Conservation (phyloP, 1,139 yeast species). For the Eremothecium coryli region DNA sequence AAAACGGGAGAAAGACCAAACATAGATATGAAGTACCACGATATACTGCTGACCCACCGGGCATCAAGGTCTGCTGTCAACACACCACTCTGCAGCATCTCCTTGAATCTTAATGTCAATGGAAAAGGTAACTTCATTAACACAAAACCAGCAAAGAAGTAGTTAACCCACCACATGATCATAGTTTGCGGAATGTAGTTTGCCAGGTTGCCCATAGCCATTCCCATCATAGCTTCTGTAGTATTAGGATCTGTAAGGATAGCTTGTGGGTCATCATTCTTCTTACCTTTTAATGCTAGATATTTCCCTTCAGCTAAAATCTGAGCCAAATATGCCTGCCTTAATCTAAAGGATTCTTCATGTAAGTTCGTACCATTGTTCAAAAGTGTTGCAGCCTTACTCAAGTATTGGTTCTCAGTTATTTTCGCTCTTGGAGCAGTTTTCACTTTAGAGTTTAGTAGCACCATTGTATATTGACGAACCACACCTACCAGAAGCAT, state of each 20-base stretch:
- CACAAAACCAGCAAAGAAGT: slow-evolving; percentile 86
- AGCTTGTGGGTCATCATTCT: slow-evolving; percentile 43
- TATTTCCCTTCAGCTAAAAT: slow-evolving; percentile 25
- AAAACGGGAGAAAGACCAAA: slow-evolving; percentile 79
- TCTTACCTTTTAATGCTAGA: slow-evolving; percentile 31
- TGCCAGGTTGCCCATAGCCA: slow-evolving; percentile 74
- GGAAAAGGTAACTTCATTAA: slow-evolving; percentile 78
- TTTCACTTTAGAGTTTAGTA: slow-evolving; percentile 52
- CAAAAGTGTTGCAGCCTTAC: slow-evolving; percentile 48
- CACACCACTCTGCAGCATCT: slow-evolving; percentile 86
- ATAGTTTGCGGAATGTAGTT: slow-evolving; percentile 85
- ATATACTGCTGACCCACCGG: slow-evolving; percentile 88
- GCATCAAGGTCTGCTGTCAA: slow-evolving; percentile 79
- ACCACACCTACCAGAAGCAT: slow-evolving; percentile 87
- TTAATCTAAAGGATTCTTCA: slow-evolving; percentile 27
- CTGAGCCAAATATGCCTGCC: slow-evolving; percentile 23
- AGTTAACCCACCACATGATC: slow-evolving; percentile 94
- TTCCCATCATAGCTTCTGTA: slow-evolving; percentile 66
- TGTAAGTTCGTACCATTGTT: slow-evolving; percentile 43
- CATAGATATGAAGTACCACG: slow-evolving; percentile 94
- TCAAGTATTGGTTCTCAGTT: slow-evolving; percentile 52
- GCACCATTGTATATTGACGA: slow-evolving; percentile 56
- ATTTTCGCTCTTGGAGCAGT: slow-evolving; percentile 42
- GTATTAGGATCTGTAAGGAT: slow-evolving; percentile 64
- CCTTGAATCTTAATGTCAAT: slow-evolving; percentile 76